phyloP scores from a whole-genome alignment of 768 basidiomycete species.

The Mycena metata region DNA sequence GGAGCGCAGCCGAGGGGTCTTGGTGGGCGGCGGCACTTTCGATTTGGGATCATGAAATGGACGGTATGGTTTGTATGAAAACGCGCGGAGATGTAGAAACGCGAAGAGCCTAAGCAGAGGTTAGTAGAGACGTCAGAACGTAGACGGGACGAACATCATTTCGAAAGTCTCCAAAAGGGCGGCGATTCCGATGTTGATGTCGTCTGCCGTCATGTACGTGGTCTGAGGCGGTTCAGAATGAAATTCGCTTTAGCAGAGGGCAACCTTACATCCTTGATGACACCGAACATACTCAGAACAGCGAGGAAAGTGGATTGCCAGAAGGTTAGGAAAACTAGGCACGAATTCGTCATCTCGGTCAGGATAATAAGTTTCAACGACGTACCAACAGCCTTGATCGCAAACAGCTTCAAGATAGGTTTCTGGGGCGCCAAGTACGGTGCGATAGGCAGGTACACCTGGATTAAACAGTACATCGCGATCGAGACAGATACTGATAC shows the following conservation, averaged over 20 bases:
- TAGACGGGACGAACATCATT: constrained; percentile 69
- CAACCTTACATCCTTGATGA: constrained; percentile 71
- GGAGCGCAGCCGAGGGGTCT: constrained; percentile 69
- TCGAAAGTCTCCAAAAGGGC: constrained; percentile 80
- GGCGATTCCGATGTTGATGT: constrained; percentile 78
- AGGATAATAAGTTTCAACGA: neutral
- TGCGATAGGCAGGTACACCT: constrained; percentile 74
- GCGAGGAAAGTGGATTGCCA: constrained; percentile 80
- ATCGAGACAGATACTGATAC: constrained; percentile 80
- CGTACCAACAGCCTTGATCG: constrained; percentile 80
- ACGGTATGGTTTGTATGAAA: constrained; percentile 76
- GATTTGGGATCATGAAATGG: constrained; percentile 48
- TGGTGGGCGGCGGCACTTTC: constrained; percentile 47
- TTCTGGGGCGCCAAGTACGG: constrained; percentile 66
- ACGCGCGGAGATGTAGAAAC: constrained; percentile 79
- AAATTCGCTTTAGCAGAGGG: neutral
- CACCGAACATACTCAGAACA: constrained; percentile 65
- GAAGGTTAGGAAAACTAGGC: constrained; percentile 77
- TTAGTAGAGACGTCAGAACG: constrained; percentile 26
- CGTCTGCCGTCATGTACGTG: constrained; percentile 77
- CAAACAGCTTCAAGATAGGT: constrained; percentile 77
- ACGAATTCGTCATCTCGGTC: neutral
- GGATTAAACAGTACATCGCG: constrained; percentile 84
- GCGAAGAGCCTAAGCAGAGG: constrained; percentile 65
- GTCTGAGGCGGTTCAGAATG: constrained; percentile 53